Evolutionary conservation across 108 stramenopile species (phyloP), one percentile per base, ranked within the genome.

Genomic region (Schizochytrium sp.): DNA sequence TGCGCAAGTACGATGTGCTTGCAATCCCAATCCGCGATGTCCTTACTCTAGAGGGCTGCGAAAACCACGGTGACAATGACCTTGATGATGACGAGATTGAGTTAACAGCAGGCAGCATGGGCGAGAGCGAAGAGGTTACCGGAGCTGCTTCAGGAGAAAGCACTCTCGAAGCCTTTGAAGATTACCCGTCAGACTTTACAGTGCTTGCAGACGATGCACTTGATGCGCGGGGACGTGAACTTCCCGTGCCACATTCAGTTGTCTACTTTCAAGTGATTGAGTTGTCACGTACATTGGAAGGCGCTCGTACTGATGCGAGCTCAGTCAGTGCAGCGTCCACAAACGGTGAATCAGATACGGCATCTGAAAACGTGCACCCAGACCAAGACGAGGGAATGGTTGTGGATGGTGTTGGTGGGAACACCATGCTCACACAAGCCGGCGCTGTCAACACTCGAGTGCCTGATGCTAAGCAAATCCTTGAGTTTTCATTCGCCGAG

Each of bases 391-490:
- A 83, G 40, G 76, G 76, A 47, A 83, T 83, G 76, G 50, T 83
- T 42, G 76, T 83, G 10, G 76, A 83, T 28, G 76, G 76, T 53
- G 76, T 83, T 5, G 76, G 76, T 28, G 76, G 76, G 5, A 55
- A 83, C 50, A 83, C 76, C 45, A 83, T 83, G 76, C 76, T 83
- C 28, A 55, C 76, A 7, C 76, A 83, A 40, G 76, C 76, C 5
- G 76, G 76, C 45, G 76, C 76, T 56, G 76, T 83, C 38, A 83
- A 83, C 76, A 38, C 76, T 56, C 76, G 76, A 53, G 76, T 83
- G 5, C 76, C 76, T 7, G 76, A 83, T 3, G 53, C 47, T 10
- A 17, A 46, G 15, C 76, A 55, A 28, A 53, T 83, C 50, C 5
- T 83, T 38, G 8, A 55, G 17, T 83, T 55, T 2, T 40, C n/a